Evolutionary conservation across 768 basidiomycete genomes (phyloP).

Genomic region (Sarcomyxa edulis): DNA sequence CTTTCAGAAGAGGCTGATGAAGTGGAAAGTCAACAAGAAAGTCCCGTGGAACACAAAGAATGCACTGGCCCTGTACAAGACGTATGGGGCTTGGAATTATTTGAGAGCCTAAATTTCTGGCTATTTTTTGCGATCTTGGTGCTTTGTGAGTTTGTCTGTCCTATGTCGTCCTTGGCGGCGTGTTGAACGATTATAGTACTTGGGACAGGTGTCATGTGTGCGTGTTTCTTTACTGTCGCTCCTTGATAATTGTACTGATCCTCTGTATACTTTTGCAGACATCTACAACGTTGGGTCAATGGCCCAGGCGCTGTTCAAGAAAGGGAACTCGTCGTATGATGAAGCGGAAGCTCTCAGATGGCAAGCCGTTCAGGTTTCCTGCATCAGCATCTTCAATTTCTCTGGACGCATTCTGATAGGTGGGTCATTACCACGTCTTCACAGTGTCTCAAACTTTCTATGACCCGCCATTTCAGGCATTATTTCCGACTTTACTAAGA

Average conservation of each 20-base stretch:
- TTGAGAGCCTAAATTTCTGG: conserved; percentile 19
- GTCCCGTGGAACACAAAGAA: conserved; percentile 3
- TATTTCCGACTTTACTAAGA: conserved; percentile 61
- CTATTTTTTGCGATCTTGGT: conserved; percentile 41
- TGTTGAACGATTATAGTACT: not conserved
- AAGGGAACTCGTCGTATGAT: conserved; percentile 58
- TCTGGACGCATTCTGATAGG: conserved; percentile 74
- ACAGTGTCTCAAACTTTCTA: not conserved
- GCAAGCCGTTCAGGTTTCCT: conserved; percentile 84
- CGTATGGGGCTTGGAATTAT: conserved; percentile 16
- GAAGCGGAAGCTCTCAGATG: conserved; percentile 61
- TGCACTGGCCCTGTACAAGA: conserved; percentile 11
- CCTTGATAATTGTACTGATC: not conserved
- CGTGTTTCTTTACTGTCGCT: conserved; percentile 15
- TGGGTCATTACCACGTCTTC: conserved; percentile 19
- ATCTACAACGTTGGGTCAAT: conserved; percentile 81
- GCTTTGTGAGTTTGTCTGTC: conserved; percentile 41
- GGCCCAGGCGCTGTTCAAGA: conserved; percentile 61
- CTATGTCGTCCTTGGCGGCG: conserved; percentile 24
- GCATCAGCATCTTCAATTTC: conserved; percentile 79
- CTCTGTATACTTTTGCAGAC: conserved; percentile 32
- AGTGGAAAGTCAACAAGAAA: conserved; percentile 2
- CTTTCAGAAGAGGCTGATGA: conserved; percentile 2
- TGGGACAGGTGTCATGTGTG: conserved; percentile 76
- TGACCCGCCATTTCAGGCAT: conserved; percentile 47